Conservation (phyloP, 2,329 filamentous ascomycete genomes). For the Penicillium griseofulvum region DNA sequence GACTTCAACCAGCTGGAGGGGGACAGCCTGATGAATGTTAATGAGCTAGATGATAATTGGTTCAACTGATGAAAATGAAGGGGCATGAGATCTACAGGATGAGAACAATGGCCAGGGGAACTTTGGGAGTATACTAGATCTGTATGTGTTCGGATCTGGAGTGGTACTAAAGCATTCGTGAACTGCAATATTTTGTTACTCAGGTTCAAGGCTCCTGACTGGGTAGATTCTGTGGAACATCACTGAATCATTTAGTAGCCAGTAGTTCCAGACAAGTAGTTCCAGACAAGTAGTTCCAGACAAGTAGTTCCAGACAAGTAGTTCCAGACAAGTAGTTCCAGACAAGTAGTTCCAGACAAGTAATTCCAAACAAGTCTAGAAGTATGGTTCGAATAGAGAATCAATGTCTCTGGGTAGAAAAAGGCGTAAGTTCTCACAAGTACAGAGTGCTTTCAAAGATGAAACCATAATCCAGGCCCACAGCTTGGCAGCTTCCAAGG, state of each 20-base stretch:
- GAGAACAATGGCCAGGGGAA: background rate
- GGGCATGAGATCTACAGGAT: background rate
- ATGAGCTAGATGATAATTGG: constrained; percentile 44
- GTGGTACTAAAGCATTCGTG: constrained; percentile 4
- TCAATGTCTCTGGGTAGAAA: background rate
- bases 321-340: background rate
- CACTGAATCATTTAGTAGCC: background rate
- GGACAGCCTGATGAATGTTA: constrained; percentile 38
- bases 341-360: background rate
- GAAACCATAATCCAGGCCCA: background rate
- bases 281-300: background rate
- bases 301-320: background rate
- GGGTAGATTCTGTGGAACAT: background rate
- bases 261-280: background rate
- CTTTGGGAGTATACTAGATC: constrained; percentile 7
- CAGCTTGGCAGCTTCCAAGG: background rate
- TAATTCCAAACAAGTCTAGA: background rate
- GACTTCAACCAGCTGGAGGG: constrained; percentile 38
- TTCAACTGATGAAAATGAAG: constrained; percentile 27
- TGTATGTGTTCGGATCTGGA: constrained; percentile 11
- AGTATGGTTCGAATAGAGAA: background rate
- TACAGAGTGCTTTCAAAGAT: background rate
- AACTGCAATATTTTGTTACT: background rate
- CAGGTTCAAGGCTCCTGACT: background rate
- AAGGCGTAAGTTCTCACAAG: background rate